Base-by-base conservation (phyloP, 306 rosid genomes). In the Cucumis cinereus region DNA sequence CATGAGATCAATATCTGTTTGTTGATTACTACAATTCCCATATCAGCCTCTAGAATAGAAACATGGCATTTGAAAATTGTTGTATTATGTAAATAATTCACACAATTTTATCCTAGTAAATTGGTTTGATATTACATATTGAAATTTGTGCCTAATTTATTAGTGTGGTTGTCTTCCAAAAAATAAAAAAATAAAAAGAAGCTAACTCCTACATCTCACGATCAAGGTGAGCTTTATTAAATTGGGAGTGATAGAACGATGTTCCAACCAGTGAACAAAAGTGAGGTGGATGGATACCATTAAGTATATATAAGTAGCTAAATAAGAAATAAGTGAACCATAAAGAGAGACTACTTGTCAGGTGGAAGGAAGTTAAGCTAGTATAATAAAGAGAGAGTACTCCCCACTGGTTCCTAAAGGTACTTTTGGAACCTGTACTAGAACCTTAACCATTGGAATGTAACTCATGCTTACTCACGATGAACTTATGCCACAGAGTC, bases 1-100 rank as follows among this genome's bases (percentile, higher is more conserved):
- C 0, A 49, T 90, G 80, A 82, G 93, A 74, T 74, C 90, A 79
- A 81, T 84, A 6, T 83, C 93, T n/a, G 82, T 85, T 43, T 89
- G 85, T 83, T 89, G 86, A 85, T 73, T 55, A 81, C 59, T 49
- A 26, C 14, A 9, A 15, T 28, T 71, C 28, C 9, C 22, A 49
- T 0, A 33, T 71, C 58, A 24, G 26, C 15, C 6, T 49, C 20
- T 24, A 20, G 36, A 68, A 43, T 33, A 12, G 40, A 24, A 70
- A 71, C 2, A n/a, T 50, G 40, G 19, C 38, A 26, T 47, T 47
- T 47, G 41, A 52, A 20, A 70, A 16, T 70, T 70, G 58, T 24
- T 49, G 15, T 70, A 10, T 52, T 26, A 19, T 50, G 45, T 72
- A 72, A 50, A 72, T 72, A 50, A 70, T 19, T 50, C 60, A 72